phyloP scores from a whole-genome alignment of 2,329 filamentous ascomycete species.

The Pseudocercospora vitis region DNA sequence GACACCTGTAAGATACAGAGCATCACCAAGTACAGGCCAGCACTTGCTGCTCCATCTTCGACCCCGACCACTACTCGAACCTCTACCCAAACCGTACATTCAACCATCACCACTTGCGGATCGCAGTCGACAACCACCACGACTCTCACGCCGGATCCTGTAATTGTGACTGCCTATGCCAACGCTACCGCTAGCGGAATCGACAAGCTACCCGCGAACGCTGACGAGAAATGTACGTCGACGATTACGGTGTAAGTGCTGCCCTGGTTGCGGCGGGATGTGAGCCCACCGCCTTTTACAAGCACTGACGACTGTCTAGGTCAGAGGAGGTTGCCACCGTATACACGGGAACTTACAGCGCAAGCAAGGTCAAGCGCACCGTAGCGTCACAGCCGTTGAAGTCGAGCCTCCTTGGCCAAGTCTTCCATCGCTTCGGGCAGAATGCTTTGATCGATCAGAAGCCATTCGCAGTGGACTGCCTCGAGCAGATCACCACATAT shows the following conservation, averaged over 20 bases:
- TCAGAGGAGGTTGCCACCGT: conserved; percentile 24
- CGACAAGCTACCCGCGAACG: conserved; percentile 3
- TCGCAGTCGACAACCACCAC: conserved; percentile 20
- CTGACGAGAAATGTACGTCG: conserved; percentile 19
- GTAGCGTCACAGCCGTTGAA: conserved; percentile 16
- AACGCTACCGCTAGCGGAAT: conserved; percentile 8
- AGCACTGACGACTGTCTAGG: conserved; percentile 12
- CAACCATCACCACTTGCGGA: conserved; percentile 25
- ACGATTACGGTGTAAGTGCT: conserved; percentile 26
- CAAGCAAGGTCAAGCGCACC: conserved; percentile 26
- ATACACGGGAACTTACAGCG: conserved; percentile 30
- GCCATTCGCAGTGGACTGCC: conserved; percentile 29
- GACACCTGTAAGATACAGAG: conserved; percentile 7
- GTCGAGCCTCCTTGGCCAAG: conserved; percentile 13
- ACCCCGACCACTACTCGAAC: conserved; percentile 23
- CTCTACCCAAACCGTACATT: conserved; percentile 20
- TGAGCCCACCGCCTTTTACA: background rate
- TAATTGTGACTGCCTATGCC: conserved; percentile 15
- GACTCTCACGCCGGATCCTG: conserved; percentile 25
- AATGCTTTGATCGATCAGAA: conserved; percentile 18
- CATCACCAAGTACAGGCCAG: conserved; percentile 26
- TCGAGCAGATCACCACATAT: conserved; percentile 29
- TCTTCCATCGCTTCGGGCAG: conserved; percentile 25
- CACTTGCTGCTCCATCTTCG: conserved; percentile 6
- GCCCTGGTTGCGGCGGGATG: background rate